phyloP scores from a whole-genome alignment of 2,329 filamentous ascomycete genomes.

The Aciculosporium take region DNA sequence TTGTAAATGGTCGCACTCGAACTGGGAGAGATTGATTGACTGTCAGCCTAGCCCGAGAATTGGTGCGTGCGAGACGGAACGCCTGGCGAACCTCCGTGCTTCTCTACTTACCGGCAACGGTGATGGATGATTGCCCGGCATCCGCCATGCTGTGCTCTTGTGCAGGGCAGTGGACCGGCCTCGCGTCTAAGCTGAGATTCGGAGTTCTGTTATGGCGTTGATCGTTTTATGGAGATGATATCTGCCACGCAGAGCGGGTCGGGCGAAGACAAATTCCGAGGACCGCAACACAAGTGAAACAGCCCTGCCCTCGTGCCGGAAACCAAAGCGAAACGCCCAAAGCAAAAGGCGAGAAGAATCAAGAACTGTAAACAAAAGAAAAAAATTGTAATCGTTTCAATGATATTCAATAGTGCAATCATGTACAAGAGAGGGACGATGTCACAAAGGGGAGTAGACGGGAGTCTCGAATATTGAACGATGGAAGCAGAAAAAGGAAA shows the following conservation, averaged over 20 bases:
- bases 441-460: not conserved
- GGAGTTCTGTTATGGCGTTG: not conserved
- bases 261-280: not conserved
- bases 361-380: conserved; percentile 2
- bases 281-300: not conserved
- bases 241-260: not conserved
- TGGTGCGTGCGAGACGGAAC: not conserved
- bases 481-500: not conserved
- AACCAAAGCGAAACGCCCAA: not conserved
- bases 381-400: conserved; percentile 5
- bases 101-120: conserved; percentile 35
- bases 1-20: conserved; percentile 60
- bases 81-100: no score
- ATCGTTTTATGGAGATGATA: not conserved
- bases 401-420: conserved; percentile 5
- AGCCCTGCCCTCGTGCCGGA: not conserved
- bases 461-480: not conserved
- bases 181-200: not conserved
- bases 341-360: not conserved
- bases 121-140: conserved; percentile 37
- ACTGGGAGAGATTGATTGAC: conserved; percentile 26
- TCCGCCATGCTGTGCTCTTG: conserved; percentile 13
- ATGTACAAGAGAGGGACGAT: not conserved
- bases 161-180: not conserved
- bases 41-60: conserved; percentile 13